Evolutionary conservation across 306 rosid genomes (phyloP).

Genomic region (Cicer judaicum): DNA sequence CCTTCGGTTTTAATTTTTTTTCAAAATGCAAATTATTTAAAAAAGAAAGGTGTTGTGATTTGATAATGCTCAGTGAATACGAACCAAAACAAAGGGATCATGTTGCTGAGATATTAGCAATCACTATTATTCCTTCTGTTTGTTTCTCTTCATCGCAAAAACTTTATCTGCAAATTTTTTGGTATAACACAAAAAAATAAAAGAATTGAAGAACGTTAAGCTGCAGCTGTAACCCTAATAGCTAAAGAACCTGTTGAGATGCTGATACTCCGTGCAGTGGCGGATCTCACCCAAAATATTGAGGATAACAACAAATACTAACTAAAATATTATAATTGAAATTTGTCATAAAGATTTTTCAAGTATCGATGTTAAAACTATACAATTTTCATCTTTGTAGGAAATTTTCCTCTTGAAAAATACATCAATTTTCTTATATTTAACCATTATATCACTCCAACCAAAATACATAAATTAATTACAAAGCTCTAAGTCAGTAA

Average conservation of each 20-base stretch:
- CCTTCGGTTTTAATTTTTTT: slow-evolving; percentile 51
- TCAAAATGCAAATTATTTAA: neutral
- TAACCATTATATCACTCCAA: too few species aligned
- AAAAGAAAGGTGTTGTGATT: neutral
- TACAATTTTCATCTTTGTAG: too few species aligned
- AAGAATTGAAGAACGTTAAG: neutral
- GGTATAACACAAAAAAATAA: neutral
- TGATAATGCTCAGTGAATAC: slow-evolving; percentile 97
- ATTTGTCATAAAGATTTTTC: too few species aligned
- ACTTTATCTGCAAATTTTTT: too few species aligned
- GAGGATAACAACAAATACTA: too few species aligned
- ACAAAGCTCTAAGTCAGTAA: too few species aligned
- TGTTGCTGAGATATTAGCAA: slow-evolving; percentile 61
- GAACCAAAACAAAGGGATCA: slow-evolving; percentile 74
- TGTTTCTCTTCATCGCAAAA: slow-evolving; percentile 63
- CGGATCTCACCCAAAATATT: too few species aligned
- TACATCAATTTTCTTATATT: too few species aligned
- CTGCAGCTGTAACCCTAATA: neutral
- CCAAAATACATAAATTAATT: too few species aligned
- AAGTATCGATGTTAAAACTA: too few species aligned
- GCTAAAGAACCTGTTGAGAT: neutral
- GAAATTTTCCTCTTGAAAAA: too few species aligned
- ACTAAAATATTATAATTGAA: too few species aligned
- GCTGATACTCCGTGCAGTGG: neutral
- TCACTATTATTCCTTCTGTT: slow-evolving; percentile 50